Conservation (phyloP, 169 alveolate species). For the Miamiensis avidus region DNA sequence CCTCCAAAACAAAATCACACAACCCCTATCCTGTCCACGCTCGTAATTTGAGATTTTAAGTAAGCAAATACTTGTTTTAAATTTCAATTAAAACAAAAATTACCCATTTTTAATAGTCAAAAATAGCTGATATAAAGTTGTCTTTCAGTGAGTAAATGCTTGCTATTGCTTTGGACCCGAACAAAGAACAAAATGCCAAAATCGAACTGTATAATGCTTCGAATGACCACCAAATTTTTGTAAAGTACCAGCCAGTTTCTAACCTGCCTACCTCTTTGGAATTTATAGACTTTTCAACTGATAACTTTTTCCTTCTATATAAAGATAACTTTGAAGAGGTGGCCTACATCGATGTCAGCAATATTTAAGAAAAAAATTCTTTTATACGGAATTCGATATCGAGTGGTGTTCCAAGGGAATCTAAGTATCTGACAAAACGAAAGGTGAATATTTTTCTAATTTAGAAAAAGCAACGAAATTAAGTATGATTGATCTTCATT, state of each 20-base stretch:
- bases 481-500: too few relatives aligned
- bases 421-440: constrained; percentile 59
- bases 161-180: constrained; percentile 75
- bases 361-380: constrained; percentile 51
- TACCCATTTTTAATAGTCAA: constrained; percentile 32
- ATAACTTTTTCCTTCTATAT: constrained; percentile 71
- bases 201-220: constrained; percentile 69
- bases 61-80: neutral
- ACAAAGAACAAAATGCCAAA: constrained; percentile 66
- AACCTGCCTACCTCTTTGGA: constrained; percentile 70
- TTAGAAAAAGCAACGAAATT: too few relatives aligned
- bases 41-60: neutral
- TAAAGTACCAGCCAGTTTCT: constrained; percentile 28
- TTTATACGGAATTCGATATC: constrained; percentile 68
- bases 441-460: too few relatives aligned
- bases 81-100: neutral
- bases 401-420: constrained; percentile 87
- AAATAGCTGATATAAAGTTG: constrained; percentile 77
- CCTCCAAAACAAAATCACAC: neutral
- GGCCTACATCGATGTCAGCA: constrained; percentile 65
- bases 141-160: constrained; percentile 73
- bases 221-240: constrained; percentile 61
- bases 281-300: constrained; percentile 81
- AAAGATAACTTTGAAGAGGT: constrained; percentile 82
- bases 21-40: neutral